Evolutionary conservation across 148 eudicot species (phyloP), one percentile per base, ranked within the genome.

Genomic region (Salicornia ramosissima): DNA sequence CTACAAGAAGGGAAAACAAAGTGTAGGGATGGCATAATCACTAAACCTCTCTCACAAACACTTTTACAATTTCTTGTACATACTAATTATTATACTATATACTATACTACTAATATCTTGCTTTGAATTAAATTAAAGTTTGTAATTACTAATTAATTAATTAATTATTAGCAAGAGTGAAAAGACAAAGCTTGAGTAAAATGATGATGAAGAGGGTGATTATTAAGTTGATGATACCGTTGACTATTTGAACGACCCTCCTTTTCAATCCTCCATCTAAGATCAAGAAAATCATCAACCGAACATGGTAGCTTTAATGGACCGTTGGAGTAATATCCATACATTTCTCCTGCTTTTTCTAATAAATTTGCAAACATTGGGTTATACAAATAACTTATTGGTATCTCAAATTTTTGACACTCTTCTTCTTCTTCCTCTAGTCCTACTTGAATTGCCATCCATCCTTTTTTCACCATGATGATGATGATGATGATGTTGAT

Each of bases 241-340:
- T 43, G 19, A 28, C n/a, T n/a, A n/a, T 1, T 13, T 14, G 69
- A 19, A 49, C 54, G 34, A 49, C 54, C 42, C 15, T 83, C 83
- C 67, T 57, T 71, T 52, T 83, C 84, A 33, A 85, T 83, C 22
- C 68, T 77, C 83, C 84, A 76, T 46, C 80, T 68, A 1, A 83
- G 70, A 67, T 83, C 75, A 19, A 80, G 81, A 39, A 85, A 85
- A 46, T 85, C 86, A 15, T 83, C 83, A 6, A 73, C 71, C n/a
- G 86, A 85, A 46, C 88, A 85, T 1, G 88, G 88, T 4, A 85
- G 72, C 74, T 54, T 70, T 0, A 85, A 76, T 2, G 88, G 88
- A 7, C 88, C 88, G 13, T 71, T 71, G 19, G 72, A 71, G 12
- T 72, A 78, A 73, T 85, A 85, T 14, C 84, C 88, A 33, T 85